Base-by-base conservation (phyloP, 2,329 filamentous ascomycete genomes). In the Ciborinia camelliae region DNA sequence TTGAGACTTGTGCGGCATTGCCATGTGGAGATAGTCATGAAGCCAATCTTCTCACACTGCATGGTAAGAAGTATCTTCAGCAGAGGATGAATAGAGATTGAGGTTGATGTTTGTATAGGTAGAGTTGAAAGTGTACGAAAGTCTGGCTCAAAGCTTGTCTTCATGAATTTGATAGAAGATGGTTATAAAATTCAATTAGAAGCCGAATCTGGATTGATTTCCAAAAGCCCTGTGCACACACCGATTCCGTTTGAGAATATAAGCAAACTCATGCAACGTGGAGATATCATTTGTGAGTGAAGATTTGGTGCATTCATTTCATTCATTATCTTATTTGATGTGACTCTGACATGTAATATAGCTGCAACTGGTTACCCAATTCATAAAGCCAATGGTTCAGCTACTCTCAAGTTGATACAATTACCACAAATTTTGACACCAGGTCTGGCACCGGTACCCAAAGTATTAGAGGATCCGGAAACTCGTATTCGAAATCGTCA, bases 281-380 rank as follows among this genome's bases (percentile, higher is more conserved):
- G 95, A 68, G 95, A 98, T 79, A 88, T 90, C 75, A 87, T 94
- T 74, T 88, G 90, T 92, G 82, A 79, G 89, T 81, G 39, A 55
- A 60, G 28, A 45, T 35, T 61, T 45, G 30, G 18, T 32, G 54
- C 39, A 20, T 45, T 15, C n/a, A n/a, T 26, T 20, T 30, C 12
- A 8, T 48, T 18, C 23, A 28, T 48, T 5, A 14, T 39, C 26
- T 15, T 57, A 6, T 14, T 28, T 12, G 14, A 15, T 37, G n/a
- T 53, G 54, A 53, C 53, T 47, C 64, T 64, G 26, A 65, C 68
- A 74, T 59, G 73, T n/a, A 26, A 37, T 64, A 37, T 64, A 76
- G 75, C 90, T 66, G 80, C 93, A 62, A 86, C 81, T 64, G 94
- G 94, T 69, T 79, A 81, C 67, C 86, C 91, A 20, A 86, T 86